Evolutionary conservation across 306 rosid species (phyloP), one percentile per base, ranked within the genome.

Genomic region (Phaseolus lunatus): DNA sequence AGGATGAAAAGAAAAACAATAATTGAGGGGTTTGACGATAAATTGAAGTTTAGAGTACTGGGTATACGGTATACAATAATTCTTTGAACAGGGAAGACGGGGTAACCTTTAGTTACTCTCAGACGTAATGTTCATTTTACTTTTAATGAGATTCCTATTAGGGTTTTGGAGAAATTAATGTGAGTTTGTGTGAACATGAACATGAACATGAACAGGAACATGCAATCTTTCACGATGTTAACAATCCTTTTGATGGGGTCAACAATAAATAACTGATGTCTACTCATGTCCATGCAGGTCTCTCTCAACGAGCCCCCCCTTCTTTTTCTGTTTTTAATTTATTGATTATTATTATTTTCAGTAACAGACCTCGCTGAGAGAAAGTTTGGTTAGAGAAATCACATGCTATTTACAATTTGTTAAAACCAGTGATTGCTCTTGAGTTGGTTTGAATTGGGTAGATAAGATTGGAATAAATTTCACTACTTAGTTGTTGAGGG

Each of bases 321-420:
- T 7, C 45, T 31, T 63, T 63, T 18, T 35, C 26, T 35, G 27
- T 18, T 11, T n/a, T 43, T 8, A 67, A 67, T 44, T 44, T 23
- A 3, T 44, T 44, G 13, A 44, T 67, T 48, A 20, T 11, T 11
- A 52, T n/a, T 68, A 9, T 48, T 49, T 48, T 47, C 4, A 16
- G 18, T 54, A 35, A 29, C 27, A 19, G 64, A 76, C 27, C 18
- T 76, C 53, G 2, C 33, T 31, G 20, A 31, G 54, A 45, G 61
- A 27, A 27, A 15, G 33, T 22, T 9, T 35, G 41, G 41, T 33
- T 35, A 12, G 63, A 47, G 47, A 47, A 52, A 29, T 44, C 58
- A 75, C 47, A 18, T 41, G 75, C 31, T 67, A 67, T 77, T 67
- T 67, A 67, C 33, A 41, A 37, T 53, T 47, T 62, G 12, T 49